A percentile compares a stretch with the other conserved stretches of the same genome.
Evolutionary conservation across 2,329 filamentous ascomycete genomes (phyloP).

Genomic region (Paramyrothecium roridum): DNA sequence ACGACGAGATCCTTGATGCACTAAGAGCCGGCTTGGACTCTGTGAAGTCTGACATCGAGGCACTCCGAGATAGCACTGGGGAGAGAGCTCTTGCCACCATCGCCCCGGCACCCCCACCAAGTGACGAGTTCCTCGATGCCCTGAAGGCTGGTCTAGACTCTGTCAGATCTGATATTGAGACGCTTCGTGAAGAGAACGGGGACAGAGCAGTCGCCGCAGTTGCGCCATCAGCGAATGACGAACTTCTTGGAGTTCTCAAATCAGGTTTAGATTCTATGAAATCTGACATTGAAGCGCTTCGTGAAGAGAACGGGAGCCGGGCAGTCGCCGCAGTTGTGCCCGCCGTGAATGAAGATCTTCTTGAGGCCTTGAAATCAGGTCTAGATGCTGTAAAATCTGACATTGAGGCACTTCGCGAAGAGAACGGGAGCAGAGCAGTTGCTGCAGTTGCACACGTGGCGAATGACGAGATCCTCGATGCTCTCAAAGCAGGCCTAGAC

Average conservation of each 20-base stretch:
- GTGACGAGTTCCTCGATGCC: slow-evolving; percentile 79
- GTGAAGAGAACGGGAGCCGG: slow-evolving; percentile 51
- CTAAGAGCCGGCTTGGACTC: slow-evolving; percentile 77
- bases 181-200: slow-evolving; percentile 64
- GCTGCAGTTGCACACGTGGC: slow-evolving; percentile 45
- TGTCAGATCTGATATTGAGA: slow-evolving; percentile 70
- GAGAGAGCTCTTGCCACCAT: slow-evolving; percentile 38
- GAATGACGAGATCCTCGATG: slow-evolving; percentile 77
- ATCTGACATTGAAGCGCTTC: slow-evolving; percentile 70
- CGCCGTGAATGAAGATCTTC: slow-evolving; percentile 76
- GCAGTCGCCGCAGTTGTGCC: slow-evolving; percentile 64
- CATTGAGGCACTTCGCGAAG: slow-evolving; percentile 63
- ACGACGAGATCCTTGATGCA: slow-evolving; percentile 85
- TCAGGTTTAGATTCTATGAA: slow-evolving; percentile 68
- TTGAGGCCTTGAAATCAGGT: slow-evolving; percentile 79
- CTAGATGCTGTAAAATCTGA: slow-evolving; percentile 70
- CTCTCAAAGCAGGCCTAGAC: slow-evolving; percentile 75
- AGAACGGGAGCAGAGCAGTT: slow-evolving; percentile 71
- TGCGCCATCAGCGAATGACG: slow-evolving; percentile 67
- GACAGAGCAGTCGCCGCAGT: slow-evolving; percentile 47
- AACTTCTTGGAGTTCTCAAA: slow-evolving; percentile 78
- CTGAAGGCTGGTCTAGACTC: slow-evolving; percentile 70
- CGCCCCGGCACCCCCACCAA: slow-evolving; percentile 63
- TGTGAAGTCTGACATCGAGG: slow-evolving; percentile 75
- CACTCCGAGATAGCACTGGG: slow-evolving; percentile 59